phyloP scores from a whole-genome alignment of 768 basidiomycete genomes.

The Termitomyces sp. region DNA sequence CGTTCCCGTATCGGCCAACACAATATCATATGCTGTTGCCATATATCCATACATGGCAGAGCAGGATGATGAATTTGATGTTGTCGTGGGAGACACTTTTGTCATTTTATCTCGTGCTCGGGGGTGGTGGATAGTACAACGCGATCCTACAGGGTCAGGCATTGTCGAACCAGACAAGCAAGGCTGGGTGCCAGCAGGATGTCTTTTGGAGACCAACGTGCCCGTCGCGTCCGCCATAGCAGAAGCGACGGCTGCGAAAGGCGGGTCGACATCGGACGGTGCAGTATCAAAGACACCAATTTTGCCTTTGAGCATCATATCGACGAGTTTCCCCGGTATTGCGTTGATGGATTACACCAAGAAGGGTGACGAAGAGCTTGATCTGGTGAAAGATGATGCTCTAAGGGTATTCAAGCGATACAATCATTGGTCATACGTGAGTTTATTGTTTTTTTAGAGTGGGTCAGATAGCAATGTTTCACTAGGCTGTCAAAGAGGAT shows the following conservation, averaged over 20 bases:
- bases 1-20: conserved; percentile 41
- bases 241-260: conserved; percentile 70
- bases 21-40: conserved; percentile 91
- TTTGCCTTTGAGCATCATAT: conserved; percentile 85
- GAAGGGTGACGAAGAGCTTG: conserved; percentile 91
- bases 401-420: conserved; percentile 96
- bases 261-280: conserved; percentile 33
- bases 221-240: conserved; percentile 87
- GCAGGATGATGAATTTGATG: conserved; percentile 98
- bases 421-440: conserved; percentile 94
- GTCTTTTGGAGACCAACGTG: conserved; percentile 88
- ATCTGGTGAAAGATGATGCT: conserved; percentile 83
- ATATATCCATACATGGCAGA: conserved; percentile 99
- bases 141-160: conserved; percentile 84
- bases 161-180: conserved; percentile 80
- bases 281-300: conserved; percentile 72
- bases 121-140: conserved; percentile 99
- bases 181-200: conserved; percentile 98
- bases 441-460: conserved; percentile 21
- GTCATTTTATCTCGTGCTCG: conserved; percentile 91
- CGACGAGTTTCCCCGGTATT: conserved; percentile 96
- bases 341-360: conserved; percentile 96
- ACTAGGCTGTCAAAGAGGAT: conserved; percentile 88
- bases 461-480: conserved; percentile 1
- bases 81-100: conserved; percentile 95